A percentile compares a stretch with the other conserved stretches of the same genome.
Evolutionary conservation across 805 yeast genomes (phyloP).

Genomic region (Yamadazyma philogaea): DNA sequence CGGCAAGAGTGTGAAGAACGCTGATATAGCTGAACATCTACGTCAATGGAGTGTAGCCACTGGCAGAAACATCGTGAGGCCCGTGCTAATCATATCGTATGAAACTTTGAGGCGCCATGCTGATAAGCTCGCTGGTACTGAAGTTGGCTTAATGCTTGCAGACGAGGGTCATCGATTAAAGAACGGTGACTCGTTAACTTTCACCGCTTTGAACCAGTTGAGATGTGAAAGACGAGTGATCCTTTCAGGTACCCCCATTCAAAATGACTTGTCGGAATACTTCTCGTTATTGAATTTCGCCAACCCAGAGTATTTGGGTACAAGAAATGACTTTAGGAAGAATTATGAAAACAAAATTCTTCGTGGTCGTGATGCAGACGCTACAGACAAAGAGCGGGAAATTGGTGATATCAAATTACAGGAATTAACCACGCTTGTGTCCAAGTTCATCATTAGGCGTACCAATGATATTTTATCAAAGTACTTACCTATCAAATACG

Average conservation of each 20-base stretch:
- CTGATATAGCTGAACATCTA: slow-evolving; percentile 65
- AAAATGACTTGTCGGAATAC: slow-evolving; percentile 91
- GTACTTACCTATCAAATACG: slow-evolving; percentile 92
- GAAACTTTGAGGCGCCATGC: slow-evolving; percentile 89
- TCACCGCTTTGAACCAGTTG: slow-evolving; percentile 79
- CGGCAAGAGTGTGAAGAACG: slow-evolving; percentile 76
- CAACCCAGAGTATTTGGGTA: slow-evolving; percentile 88
- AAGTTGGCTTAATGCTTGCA: slow-evolving; percentile 78
- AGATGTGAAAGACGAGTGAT: slow-evolving; percentile 87
- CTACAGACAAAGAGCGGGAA: slow-evolving; percentile 72
- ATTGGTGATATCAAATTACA: slow-evolving; percentile 66
- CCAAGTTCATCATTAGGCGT: slow-evolving; percentile 87
- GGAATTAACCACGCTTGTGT: slow-evolving; percentile 73
- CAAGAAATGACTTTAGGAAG: slow-evolving; percentile 77
- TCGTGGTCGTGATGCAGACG: slow-evolving; percentile 84
- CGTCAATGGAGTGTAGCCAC: slow-evolving; percentile 82
- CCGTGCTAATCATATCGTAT: slow-evolving; percentile 89
- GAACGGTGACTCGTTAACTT: slow-evolving; percentile 87
- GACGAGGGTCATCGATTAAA: slow-evolving; percentile 45
- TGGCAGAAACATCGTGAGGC: slow-evolving; percentile 87
- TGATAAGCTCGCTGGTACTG: slow-evolving; percentile 66
- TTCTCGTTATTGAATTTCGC: slow-evolving; percentile 88
- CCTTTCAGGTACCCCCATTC: slow-evolving; percentile 94
- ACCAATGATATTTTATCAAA: slow-evolving; percentile 93
- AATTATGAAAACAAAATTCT: slow-evolving; percentile 80